Conservation (phyloP, 371 early-diverging fungal genomes). For the Lichtheimia hyalospora region DNA sequence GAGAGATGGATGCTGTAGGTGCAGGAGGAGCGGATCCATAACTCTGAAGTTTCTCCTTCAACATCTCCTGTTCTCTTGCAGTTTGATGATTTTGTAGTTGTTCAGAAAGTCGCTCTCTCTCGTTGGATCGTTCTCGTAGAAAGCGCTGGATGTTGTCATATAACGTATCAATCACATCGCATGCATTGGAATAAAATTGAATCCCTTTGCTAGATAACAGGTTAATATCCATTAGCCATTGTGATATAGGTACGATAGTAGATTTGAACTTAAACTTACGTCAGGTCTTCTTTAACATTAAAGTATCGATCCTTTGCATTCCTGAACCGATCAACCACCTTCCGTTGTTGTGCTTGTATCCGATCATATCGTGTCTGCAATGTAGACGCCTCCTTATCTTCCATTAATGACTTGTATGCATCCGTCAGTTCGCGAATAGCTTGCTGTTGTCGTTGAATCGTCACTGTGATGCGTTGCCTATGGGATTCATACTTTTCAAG, state of each 20-base stretch:
- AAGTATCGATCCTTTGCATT: constrained; percentile 59
- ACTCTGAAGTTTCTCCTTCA: constrained; percentile 69
- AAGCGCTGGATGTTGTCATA: constrained; percentile 63
- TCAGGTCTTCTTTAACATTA: constrained; percentile 69
- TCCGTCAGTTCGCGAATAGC: constrained; percentile 73
- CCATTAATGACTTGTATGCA: constrained; percentile 77
- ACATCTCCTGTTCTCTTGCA: constrained; percentile 66
- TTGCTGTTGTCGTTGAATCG: constrained; percentile 75
- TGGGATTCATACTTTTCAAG: constrained; percentile 87
- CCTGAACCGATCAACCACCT: constrained; percentile 56
- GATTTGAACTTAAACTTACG: constrained; percentile 15
- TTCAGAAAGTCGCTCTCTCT: constrained; percentile 64
- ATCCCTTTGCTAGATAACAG: constrained; percentile 56
- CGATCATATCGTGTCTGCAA: constrained; percentile 69
- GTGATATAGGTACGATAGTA: background rate
- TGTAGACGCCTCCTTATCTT: constrained; percentile 67
- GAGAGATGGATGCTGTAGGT: constrained; percentile 25
- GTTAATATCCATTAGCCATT: too few species aligned
- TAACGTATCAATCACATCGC: constrained; percentile 64
- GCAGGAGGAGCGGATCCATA: constrained; percentile 28
- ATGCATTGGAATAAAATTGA: constrained; percentile 75
- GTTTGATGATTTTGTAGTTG: constrained; percentile 61
- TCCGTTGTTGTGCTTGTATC: constrained; percentile 61
- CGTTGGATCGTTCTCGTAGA: constrained; percentile 63
- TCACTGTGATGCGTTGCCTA: constrained; percentile 71